Conservation (phyloP, 2,329 filamentous ascomycete genomes). For the Tympanopsis confertula region DNA sequence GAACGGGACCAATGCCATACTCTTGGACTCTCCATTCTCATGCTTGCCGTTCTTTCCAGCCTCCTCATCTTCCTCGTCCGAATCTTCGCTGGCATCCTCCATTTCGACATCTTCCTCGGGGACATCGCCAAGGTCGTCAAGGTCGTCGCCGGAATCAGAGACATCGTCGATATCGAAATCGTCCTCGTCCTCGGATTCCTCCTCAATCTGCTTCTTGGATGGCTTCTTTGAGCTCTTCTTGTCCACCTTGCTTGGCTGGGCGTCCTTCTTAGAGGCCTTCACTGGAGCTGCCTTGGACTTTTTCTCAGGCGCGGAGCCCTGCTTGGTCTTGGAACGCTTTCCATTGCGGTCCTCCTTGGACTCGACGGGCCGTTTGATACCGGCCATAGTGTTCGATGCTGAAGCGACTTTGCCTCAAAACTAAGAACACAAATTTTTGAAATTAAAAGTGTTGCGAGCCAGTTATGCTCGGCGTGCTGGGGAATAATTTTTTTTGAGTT, state of each 20-base stretch:
- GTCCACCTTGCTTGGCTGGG: neutral
- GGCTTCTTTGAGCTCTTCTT: neutral
- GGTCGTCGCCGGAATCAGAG: neutral
- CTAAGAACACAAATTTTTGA: too few relatives aligned
- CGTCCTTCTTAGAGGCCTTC: conserved; percentile 1
- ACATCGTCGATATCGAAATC: conserved; percentile 14
- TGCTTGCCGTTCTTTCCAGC: conserved; percentile 20
- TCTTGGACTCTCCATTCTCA: conserved; percentile 3
- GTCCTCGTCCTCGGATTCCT: conserved; percentile 21
- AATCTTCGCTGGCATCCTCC: conserved; percentile 8
- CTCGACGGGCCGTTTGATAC: neutral
- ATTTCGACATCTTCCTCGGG: conserved; percentile 9
- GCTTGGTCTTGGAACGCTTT: neutral
- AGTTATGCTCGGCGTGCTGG: too few relatives aligned
- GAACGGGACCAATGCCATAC: too few relatives aligned
- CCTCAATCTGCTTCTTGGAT: conserved; percentile 10
- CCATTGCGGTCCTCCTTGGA: neutral
- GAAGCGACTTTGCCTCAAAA: too few relatives aligned
- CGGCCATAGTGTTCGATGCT: neutral
- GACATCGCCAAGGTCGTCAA: too few relatives aligned
- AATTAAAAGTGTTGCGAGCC: too few relatives aligned
- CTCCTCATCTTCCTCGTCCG: conserved; percentile 40
- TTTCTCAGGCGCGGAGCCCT: neutral
- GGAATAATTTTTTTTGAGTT: too few relatives aligned
- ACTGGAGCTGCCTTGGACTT: neutral